These are phyloP conservation scores for Chrysoporthe puriensis DNA, from an alignment of 2,329 filamentous ascomycete genomes.

Conservation along the genomic window DNA sequence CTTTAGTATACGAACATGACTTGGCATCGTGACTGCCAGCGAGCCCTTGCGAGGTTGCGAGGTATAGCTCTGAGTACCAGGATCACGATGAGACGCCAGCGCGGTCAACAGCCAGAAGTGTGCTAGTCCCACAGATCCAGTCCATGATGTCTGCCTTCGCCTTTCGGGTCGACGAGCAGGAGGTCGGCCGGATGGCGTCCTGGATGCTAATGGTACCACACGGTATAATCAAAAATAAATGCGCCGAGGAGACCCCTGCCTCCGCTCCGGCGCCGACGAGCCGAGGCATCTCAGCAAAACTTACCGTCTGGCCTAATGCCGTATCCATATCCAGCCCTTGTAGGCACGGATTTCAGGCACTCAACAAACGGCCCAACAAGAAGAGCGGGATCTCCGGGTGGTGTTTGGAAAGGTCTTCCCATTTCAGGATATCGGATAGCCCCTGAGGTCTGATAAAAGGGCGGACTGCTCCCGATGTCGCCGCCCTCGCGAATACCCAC, in stretches of 20 bases:
- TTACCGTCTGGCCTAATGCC: constrained; percentile 15
- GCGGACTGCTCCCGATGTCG: constrained; percentile 21
- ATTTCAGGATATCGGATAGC: background rate
- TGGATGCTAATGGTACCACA: background rate
- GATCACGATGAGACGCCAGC: too few species aligned
- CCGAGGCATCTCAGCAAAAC: constrained; percentile 22
- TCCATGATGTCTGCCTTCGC: too few species aligned
- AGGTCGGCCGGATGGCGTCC: background rate
- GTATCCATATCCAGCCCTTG: background rate
- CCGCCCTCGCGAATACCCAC: constrained; percentile 10
- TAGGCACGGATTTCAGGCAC: background rate
- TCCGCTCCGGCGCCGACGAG: constrained; percentile 13
- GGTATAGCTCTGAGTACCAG: too few species aligned
- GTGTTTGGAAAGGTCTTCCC: background rate
- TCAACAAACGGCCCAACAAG: constrained; percentile 25
- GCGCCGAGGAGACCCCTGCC: background rate
- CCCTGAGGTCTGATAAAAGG: constrained; percentile 7
- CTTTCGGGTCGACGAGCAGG: too few species aligned
- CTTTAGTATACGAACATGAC: too few species aligned
- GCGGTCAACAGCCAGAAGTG: too few species aligned
- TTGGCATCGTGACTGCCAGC: too few species aligned
- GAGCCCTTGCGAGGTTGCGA: too few species aligned
- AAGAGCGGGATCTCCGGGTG: constrained; percentile 1
- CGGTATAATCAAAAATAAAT: background rate
- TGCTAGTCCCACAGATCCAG: too few species aligned